Evolutionary conservation across 257 asterid genomes (phyloP), one percentile per base, ranked within the genome.

Genomic region (Paraleonurus japonicus): DNA sequence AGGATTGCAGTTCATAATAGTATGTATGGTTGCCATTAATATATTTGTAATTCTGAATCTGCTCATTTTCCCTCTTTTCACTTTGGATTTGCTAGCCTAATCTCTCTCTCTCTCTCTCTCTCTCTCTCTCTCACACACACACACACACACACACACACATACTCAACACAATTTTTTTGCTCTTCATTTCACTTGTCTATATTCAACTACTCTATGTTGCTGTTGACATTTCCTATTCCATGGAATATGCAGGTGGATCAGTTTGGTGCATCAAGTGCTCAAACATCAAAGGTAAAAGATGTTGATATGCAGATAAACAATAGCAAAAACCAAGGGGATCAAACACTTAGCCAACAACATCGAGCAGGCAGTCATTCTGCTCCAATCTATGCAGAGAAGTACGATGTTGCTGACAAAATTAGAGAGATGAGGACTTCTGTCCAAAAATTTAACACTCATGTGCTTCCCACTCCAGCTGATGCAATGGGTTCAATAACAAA

Each of bases 391-490:
- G 84, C 92, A n/a, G 92, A 92, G 77, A 95, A 95, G 83, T 81
- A 83, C 50, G 98, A 89, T 58, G 78, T 81, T 11, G 75, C 87
- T 74, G 96, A 88, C 64, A 86, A 85, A 79, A 81, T 69, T 45
- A 81, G 80, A 77, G 96, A 89, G 75, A 73, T 80, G 77, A 92
- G 76, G 71, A 61, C 79, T 8, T 43, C 89, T 50, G 76, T 47
- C 48, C 86, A 47, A 22, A 92, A 86, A 74, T 81, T 80, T 71
- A 86, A 83, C 33, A 87, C 97, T 11, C 87, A 95, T 57, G 98
- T 72, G 65, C 85, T 95, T 53, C 99, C 99, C 10, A 92, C 95
- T 76, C 99, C 99, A 8, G 85, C 86, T 65, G 97, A 85, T 80
- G 96, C 97, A 15, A 88, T 76, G 82, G 83, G 85, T 79, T 84